A percentile compares a stretch with the other conserved stretches of the same genome.
phyloP scores from a whole-genome alignment of 1,284 basidiomycete genomes.

The Entoloma clypeatum region DNA sequence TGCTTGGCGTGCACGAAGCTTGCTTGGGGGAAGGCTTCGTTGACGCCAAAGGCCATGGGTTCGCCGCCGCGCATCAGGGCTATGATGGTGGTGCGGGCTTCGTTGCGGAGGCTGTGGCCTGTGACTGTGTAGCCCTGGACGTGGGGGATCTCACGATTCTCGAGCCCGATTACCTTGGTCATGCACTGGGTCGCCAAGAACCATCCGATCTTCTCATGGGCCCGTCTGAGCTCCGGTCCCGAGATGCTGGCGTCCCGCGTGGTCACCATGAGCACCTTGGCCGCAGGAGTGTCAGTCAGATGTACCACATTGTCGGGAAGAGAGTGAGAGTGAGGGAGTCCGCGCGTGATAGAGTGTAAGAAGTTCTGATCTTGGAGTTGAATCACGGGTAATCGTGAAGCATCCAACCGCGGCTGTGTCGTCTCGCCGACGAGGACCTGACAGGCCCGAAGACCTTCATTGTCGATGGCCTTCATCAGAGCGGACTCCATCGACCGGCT shows the following conservation, averaged over 20 bases:
- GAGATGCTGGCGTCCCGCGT: slow-evolving; percentile 22
- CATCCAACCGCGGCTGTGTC: slow-evolving; percentile 20
- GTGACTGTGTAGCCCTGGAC: slow-evolving; percentile 21
- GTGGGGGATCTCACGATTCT: slow-evolving; percentile 21
- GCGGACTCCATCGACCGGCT: slow-evolving; percentile 21
- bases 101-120: slow-evolving; percentile 20
- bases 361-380: slow-evolving; percentile 15
- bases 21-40: slow-evolving; percentile 18
- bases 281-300: slow-evolving; percentile 16
- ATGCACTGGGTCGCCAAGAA: slow-evolving; percentile 21
- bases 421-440: slow-evolving; percentile 21
- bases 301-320: slow-evolving; percentile 18
- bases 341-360: slow-evolving; percentile 17
- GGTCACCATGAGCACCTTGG: slow-evolving; percentile 25
- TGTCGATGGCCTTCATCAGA: slow-evolving; percentile 20
- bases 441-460: slow-evolving; percentile 18
- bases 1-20: slow-evolving; percentile 24
- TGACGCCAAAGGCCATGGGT: slow-evolving; percentile 23
- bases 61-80: slow-evolving; percentile 26
- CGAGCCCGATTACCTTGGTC: slow-evolving; percentile 20
- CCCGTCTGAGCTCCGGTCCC: slow-evolving; percentile 21
- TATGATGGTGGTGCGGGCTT: slow-evolving; percentile 21
- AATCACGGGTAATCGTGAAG: slow-evolving; percentile 18
- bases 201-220: slow-evolving; percentile 19
- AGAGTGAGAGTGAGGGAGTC: slow-evolving; percentile 11